Percentiles rank a stretch among this genome's conserved stretches.
These are phyloP conservation scores for Phaeosphaeria sp. DNA, from an alignment of 2,329 filamentous ascomycete genomes.

Conservation along the genomic window DNA sequence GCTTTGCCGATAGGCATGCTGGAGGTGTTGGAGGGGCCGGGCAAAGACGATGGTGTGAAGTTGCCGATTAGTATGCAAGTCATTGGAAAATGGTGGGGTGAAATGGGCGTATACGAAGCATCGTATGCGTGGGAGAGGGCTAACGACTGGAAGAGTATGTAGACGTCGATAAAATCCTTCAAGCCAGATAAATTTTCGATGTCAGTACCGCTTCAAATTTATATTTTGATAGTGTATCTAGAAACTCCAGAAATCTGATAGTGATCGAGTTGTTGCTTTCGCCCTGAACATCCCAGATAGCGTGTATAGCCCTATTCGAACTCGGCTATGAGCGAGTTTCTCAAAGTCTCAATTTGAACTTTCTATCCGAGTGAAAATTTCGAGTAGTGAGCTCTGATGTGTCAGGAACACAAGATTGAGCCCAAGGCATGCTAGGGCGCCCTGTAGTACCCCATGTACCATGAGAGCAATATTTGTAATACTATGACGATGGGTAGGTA, in stretches of 20 bases:
- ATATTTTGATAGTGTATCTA: not conserved
- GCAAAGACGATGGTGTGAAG: conserved; percentile 26
- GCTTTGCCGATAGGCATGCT: conserved; percentile 60
- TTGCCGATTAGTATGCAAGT: conserved; percentile 64
- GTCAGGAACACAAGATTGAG: too few relatives aligned
- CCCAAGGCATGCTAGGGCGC: too few relatives aligned
- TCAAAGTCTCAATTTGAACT: too few relatives aligned
- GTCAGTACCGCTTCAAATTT: not conserved
- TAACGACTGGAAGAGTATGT: conserved; percentile 54
- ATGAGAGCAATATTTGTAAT: too few relatives aligned
- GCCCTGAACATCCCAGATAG: too few relatives aligned
- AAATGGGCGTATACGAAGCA: conserved; percentile 54
- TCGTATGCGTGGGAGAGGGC: conserved; percentile 57
- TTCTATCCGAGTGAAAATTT: too few relatives aligned
- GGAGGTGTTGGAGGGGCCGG: conserved; percentile 49
- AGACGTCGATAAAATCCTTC: not conserved
- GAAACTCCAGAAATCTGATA: not conserved
- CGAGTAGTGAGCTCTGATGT: too few relatives aligned
- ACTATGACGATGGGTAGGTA: too few relatives aligned
- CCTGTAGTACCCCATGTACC: too few relatives aligned
- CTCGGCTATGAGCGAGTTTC: too few relatives aligned
- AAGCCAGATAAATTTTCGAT: not conserved
- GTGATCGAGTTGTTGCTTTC: too few relatives aligned
- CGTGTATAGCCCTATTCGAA: too few relatives aligned
- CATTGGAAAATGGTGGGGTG: conserved; percentile 61